Evolutionary conservation across 1,284 basidiomycete genomes (phyloP).

Genomic region (Phellinidium pouzarii): DNA sequence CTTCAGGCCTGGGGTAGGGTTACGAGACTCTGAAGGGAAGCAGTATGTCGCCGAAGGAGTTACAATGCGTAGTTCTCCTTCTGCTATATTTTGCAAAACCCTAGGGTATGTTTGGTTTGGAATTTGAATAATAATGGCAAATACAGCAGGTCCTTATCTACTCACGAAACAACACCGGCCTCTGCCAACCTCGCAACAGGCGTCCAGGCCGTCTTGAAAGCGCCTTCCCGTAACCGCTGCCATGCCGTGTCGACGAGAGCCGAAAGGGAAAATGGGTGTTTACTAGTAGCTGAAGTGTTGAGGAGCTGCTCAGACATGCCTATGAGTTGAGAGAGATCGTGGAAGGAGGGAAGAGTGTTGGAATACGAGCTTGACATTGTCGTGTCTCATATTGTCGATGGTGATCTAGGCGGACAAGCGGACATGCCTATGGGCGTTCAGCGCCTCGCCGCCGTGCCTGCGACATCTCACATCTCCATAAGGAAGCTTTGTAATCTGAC

Average conservation of each 20-base stretch:
- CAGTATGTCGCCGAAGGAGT: slow-evolving; percentile 39
- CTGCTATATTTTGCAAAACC: slow-evolving; percentile 41
- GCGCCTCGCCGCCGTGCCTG: too few relatives aligned
- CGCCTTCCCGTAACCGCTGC: slow-evolving; percentile 30
- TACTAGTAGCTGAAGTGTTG: slow-evolving; percentile 34
- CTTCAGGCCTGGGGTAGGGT: not conserved
- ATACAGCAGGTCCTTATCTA: slow-evolving; percentile 9
- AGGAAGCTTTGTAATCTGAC: too few relatives aligned
- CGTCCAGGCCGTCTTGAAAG: slow-evolving; percentile 33
- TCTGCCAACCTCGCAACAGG: slow-evolving; percentile 39
- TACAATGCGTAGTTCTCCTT: slow-evolving; percentile 42
- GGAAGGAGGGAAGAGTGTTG: not conserved
- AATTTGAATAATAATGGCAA: slow-evolving; percentile 6
- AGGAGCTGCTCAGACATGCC: slow-evolving; percentile 37
- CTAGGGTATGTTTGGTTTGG: slow-evolving; percentile 24
- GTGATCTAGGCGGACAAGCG: too few relatives aligned
- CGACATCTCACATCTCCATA: too few relatives aligned
- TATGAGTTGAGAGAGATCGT: not conserved
- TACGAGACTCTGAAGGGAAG: slow-evolving; percentile 33
- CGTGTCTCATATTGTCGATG: too few relatives aligned
- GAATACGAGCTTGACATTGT: too few relatives aligned
- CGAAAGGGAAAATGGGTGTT: slow-evolving; percentile 36
- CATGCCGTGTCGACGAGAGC: slow-evolving; percentile 37
- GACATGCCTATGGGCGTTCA: too few relatives aligned
- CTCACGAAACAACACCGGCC: slow-evolving; percentile 40